A percentile compares a stretch with the other conserved stretches of the same genome.
Evolutionary conservation across 306 rosid species (phyloP).

Genomic region (Lathyrus aphaca): DNA sequence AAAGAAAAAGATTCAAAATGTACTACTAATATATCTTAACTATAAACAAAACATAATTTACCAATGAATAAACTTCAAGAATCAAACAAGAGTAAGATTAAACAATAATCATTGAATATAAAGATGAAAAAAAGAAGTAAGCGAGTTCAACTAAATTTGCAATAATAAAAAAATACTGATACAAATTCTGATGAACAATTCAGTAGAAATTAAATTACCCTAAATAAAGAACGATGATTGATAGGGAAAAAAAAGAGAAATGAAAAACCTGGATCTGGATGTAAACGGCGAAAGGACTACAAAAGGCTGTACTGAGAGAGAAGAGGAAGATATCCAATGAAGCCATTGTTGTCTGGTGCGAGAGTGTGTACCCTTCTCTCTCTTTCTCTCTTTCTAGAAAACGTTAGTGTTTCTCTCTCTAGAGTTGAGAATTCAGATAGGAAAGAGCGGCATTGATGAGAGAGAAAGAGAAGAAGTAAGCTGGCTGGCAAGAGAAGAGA

Average conservation of each 20-base stretch:
- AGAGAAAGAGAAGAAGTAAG: slow-evolving; percentile 34
- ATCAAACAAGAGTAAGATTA: slow-evolving; percentile 10
- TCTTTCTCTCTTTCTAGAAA: slow-evolving; percentile 24
- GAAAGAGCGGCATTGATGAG: slow-evolving; percentile 16
- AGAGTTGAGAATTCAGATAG: slow-evolving; percentile 26
- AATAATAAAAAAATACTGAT: not conserved
- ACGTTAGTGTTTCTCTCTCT: slow-evolving; percentile 26
- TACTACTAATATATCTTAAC: not conserved
- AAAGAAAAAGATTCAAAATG: slow-evolving; percentile 22
- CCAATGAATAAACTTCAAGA: slow-evolving; percentile 1
- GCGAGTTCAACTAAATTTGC: slow-evolving; percentile 4
- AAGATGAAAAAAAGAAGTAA: not conserved
- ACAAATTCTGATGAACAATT: too few species aligned
- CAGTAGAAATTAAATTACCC: too few species aligned
- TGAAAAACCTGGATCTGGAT: slow-evolving; percentile 84
- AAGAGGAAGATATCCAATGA: slow-evolving; percentile 69
- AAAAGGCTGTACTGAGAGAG: slow-evolving; percentile 59
- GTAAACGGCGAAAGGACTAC: slow-evolving; percentile 68
- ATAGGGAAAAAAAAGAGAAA: not conserved
- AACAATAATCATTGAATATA: not conserved
- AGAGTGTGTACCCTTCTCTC: not conserved
- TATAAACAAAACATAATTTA: not conserved
- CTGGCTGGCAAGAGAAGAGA: slow-evolving; percentile 17
- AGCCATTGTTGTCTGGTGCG: slow-evolving; percentile 44
- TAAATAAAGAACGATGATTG: too few species aligned